These are phyloP conservation scores for Piper longum DNA, from an alignment of 164 flowering plant species.

Conservation along the genomic window DNA sequence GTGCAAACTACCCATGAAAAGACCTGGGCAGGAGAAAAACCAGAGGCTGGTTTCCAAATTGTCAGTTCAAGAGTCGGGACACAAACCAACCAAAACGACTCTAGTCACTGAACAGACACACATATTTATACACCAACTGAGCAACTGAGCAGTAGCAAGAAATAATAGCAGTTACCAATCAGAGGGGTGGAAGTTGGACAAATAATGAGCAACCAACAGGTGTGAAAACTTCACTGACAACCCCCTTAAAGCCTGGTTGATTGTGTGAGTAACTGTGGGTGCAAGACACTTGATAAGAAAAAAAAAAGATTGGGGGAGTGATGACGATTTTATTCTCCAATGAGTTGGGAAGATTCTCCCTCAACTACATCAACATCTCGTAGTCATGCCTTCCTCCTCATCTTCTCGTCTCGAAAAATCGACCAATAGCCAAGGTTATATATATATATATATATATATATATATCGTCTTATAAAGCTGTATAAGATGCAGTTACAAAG, in stretches of 20 bases:
- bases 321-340: slow-evolving; percentile 25
- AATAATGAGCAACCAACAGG: too few relatives aligned
- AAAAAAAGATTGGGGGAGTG: slow-evolving; percentile 1
- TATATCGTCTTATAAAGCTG: too few relatives aligned
- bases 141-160: background rate
- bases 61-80: background rate
- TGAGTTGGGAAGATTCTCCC: slow-evolving; percentile 47
- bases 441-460: too few relatives aligned
- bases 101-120: background rate
- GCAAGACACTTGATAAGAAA: background rate
- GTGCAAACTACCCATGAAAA: slow-evolving; percentile 1
- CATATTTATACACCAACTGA: background rate
- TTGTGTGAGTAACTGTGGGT: background rate
- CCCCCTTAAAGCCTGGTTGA: background rate
- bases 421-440: too few relatives aligned
- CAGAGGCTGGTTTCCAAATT: background rate
- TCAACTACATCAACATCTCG: too few relatives aligned
- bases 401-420: too few relatives aligned
- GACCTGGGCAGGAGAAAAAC: background rate
- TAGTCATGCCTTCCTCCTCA: too few relatives aligned
- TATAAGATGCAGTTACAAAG: too few relatives aligned
- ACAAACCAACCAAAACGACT: background rate
- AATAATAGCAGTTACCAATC: background rate
- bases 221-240: background rate
- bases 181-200: background rate